A percentile compares a stretch with the other conserved stretches of the same genome.
These are phyloP conservation scores for Pseudogymnoascus sp. DNA, from an alignment of 2,329 filamentous ascomycete genomes.

Conservation along the genomic window DNA sequence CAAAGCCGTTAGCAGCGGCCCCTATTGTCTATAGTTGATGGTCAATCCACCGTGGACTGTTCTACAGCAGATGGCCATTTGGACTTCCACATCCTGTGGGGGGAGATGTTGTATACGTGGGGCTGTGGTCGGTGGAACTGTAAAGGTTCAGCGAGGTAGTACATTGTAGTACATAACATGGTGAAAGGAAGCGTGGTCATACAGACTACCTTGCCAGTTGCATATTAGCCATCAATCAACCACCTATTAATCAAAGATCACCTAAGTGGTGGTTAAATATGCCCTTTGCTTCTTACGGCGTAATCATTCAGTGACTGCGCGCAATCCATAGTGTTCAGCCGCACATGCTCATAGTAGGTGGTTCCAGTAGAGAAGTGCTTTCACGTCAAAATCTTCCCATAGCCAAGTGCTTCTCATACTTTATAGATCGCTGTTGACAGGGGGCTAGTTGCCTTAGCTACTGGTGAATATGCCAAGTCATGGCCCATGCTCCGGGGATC, in stretches of 20 bases:
- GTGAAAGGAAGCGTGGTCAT: neutral
- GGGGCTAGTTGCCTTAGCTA: too few species aligned
- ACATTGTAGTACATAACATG: neutral
- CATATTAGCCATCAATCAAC: neutral
- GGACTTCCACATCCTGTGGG: neutral
- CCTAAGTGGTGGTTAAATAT: neutral
- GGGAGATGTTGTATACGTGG: neutral
- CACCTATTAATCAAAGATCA: neutral
- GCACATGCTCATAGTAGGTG: neutral
- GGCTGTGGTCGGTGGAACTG: neutral
- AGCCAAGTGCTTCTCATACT: neutral
- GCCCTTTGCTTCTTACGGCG: neutral
- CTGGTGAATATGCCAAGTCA: too few species aligned
- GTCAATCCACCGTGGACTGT: neutral
- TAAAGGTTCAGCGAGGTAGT: neutral
- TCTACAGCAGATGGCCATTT: neutral
- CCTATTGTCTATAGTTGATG: neutral
- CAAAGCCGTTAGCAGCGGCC: neutral
- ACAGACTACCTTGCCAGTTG: neutral
- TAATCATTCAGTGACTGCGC: neutral
- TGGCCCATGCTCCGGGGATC: too few species aligned
- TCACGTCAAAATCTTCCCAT: neutral
- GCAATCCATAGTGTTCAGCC: too few species aligned
- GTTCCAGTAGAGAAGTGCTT: neutral
- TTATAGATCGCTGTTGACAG: neutral